Evolutionary conservation across 805 yeast genomes (phyloP).

Genomic region (Vanderwaltozyma yarrowii): DNA sequence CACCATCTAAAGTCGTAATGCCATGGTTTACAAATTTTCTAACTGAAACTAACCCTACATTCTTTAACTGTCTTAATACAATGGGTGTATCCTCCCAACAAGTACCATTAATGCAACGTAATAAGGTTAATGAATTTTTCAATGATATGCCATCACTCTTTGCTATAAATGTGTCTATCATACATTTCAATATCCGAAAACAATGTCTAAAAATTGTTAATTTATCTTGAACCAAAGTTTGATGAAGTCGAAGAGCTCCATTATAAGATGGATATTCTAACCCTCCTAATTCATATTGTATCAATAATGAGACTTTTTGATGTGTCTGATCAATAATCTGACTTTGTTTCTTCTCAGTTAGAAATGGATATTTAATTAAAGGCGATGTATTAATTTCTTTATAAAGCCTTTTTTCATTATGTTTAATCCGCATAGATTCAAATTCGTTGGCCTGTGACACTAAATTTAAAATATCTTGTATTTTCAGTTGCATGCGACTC

Average conservation of each 20-base stretch:
- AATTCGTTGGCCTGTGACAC: conserved; percentile 35
- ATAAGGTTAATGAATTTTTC: conserved; percentile 29
- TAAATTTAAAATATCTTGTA: conserved; percentile 18
- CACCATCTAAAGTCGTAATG: conserved; percentile 27
- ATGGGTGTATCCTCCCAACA: conserved; percentile 43
- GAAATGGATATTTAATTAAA: conserved; percentile 29
- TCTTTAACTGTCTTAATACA: conserved; percentile 39
- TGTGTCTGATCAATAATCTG: conserved; percentile 15
- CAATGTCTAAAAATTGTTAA: conserved; percentile 33
- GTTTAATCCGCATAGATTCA: conserved; percentile 31
- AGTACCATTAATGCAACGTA: conserved; percentile 33
- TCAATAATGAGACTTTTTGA: conserved; percentile 34
- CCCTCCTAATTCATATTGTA: conserved; percentile 44
- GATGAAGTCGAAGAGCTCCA: conserved; percentile 32
- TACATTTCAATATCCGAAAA: conserved; percentile 34
- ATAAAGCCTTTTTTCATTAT: conserved; percentile 36
- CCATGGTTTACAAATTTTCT: conserved; percentile 31
- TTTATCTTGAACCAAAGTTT: conserved; percentile 37
- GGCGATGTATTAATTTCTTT: conserved; percentile 35
- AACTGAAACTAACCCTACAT: conserved; percentile 35
- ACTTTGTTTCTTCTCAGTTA: conserved; percentile 22
- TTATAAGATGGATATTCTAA: conserved; percentile 36
- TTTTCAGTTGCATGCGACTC: conserved; percentile 5
- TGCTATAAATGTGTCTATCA: conserved; percentile 34
- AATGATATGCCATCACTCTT: conserved; percentile 36